Evolutionary conservation across 2,329 filamentous ascomycete species (phyloP).

Genomic region (Paecilomyces variotii): DNA sequence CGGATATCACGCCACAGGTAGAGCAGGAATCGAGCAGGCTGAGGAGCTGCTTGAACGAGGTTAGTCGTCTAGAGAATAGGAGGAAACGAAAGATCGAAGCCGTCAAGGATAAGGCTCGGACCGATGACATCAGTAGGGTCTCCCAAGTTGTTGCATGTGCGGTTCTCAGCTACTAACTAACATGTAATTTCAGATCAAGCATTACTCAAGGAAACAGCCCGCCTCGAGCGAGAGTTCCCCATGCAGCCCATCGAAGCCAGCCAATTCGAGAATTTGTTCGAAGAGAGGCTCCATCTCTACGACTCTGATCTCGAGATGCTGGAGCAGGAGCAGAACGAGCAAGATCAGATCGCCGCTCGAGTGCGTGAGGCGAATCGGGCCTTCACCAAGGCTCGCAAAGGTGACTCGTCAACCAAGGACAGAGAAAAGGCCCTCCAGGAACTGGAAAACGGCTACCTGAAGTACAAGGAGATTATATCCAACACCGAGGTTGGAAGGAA

Average conservation of each 20-base stretch:
- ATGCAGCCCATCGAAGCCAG: slow-evolving; percentile 77
- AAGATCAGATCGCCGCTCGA: slow-evolving; percentile 61
- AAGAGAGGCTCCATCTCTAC: slow-evolving; percentile 71
- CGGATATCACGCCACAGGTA: slow-evolving; percentile 70
- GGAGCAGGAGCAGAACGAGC: slow-evolving; percentile 64
- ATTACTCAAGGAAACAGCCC: slow-evolving; percentile 72
- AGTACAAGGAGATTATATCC: slow-evolving; percentile 91
- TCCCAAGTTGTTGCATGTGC: slow-evolving; percentile 3
- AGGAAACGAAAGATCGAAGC: slow-evolving; percentile 71
- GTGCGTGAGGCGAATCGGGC: slow-evolving; percentile 68
- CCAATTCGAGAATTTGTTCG: slow-evolving; percentile 89
- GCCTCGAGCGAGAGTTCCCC: slow-evolving; percentile 77
- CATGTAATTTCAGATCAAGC: slow-evolving; percentile 49
- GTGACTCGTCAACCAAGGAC: slow-evolving; percentile 61
- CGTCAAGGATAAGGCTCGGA: slow-evolving; percentile 68
- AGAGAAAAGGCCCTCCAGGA: slow-evolving; percentile 75
- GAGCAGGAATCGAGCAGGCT: slow-evolving; percentile 71
- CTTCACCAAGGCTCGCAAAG: slow-evolving; percentile 64
- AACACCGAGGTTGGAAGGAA: slow-evolving; percentile 87
- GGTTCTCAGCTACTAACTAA: slow-evolving; percentile 3
- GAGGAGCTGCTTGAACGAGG: slow-evolving; percentile 74
- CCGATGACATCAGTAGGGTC: slow-evolving; percentile 70
- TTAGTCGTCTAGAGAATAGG: slow-evolving; percentile 72
- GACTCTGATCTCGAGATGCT: slow-evolving; percentile 67
- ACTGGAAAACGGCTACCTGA: slow-evolving; percentile 84